Percentiles rank a stretch among this genome's conserved stretches.
Evolutionary conservation across 345 rosid species (phyloP).

Genomic region (Cardamine resedifolia): DNA sequence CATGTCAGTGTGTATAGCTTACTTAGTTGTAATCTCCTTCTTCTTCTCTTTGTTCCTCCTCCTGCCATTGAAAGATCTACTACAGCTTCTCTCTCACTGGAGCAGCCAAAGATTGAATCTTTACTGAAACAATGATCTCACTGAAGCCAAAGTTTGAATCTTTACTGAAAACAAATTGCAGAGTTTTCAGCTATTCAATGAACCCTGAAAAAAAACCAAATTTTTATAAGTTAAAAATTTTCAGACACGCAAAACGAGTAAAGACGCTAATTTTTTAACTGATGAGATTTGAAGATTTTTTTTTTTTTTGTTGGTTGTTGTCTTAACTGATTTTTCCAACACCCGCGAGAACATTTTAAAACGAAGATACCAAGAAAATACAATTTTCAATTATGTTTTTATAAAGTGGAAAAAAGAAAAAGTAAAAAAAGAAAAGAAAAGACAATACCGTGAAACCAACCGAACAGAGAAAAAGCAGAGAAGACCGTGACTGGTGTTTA

Average conservation of each 20-base stretch:
- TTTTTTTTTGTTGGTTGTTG: neutral
- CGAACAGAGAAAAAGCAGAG: constrained; percentile 33
- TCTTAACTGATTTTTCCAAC: constrained; percentile 5
- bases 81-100: neutral
- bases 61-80: constrained; percentile 48
- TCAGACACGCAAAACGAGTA: constrained; percentile 26
- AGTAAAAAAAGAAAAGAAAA: neutral
- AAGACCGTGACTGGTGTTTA: constrained; percentile 34
- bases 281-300: neutral
- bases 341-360: constrained; percentile 35
- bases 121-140: neutral
- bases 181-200: constrained; percentile 19
- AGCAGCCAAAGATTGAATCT: constrained; percentile 17
- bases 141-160: constrained; percentile 17
- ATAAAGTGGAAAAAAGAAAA: neutral
- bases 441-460: constrained; percentile 37
- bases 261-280: neutral
- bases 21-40: constrained; percentile 58
- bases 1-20: constrained; percentile 67
- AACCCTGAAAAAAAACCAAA: constrained; percentile 10
- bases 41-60: constrained; percentile 41
- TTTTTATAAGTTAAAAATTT: neutral
- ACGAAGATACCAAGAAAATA: constrained; percentile 19
- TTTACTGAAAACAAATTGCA: constrained; percentile 19
- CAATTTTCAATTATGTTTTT: neutral